Evolutionary conservation across 1,284 basidiomycete species (phyloP).

Genomic region (Marasmius fiardii): DNA sequence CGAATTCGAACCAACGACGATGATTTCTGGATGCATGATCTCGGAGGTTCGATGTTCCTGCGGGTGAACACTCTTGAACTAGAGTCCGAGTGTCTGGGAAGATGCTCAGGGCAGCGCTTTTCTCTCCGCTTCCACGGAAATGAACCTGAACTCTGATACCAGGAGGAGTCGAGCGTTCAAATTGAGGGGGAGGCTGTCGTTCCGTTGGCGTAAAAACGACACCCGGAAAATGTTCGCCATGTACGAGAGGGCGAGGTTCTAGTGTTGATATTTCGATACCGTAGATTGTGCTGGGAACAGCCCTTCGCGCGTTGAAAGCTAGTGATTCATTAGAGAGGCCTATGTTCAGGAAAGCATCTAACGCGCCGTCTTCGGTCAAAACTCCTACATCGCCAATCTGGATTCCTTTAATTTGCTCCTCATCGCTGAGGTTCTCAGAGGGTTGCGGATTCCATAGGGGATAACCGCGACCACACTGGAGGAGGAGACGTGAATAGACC

Average conservation of each 20-base stretch:
- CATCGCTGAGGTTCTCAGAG: neutral
- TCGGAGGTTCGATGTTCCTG: neutral
- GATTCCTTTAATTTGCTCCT: neutral
- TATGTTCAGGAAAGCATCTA: neutral
- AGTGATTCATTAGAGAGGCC: neutral
- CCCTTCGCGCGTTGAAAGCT: neutral
- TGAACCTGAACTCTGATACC: neutral
- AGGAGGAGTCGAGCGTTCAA: neutral
- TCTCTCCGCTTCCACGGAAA: neutral
- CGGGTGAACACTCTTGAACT: neutral
- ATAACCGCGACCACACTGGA: neutral
- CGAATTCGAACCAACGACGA: neutral
- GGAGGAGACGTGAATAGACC: neutral
- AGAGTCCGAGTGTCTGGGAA: neutral
- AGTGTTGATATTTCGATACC: no score
- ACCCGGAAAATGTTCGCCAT: neutral
- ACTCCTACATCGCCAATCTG: neutral
- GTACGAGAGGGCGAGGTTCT: neutral
- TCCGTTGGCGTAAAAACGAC: neutral
- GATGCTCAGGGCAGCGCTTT: neutral
- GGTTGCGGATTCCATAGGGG: neutral
- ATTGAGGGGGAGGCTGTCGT: neutral
- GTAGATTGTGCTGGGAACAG: neutral
- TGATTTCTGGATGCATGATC: neutral
- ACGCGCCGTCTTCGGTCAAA: neutral